phyloP scores from a whole-genome alignment of 129 eudicot genomes.

The Mikania micrantha region DNA sequence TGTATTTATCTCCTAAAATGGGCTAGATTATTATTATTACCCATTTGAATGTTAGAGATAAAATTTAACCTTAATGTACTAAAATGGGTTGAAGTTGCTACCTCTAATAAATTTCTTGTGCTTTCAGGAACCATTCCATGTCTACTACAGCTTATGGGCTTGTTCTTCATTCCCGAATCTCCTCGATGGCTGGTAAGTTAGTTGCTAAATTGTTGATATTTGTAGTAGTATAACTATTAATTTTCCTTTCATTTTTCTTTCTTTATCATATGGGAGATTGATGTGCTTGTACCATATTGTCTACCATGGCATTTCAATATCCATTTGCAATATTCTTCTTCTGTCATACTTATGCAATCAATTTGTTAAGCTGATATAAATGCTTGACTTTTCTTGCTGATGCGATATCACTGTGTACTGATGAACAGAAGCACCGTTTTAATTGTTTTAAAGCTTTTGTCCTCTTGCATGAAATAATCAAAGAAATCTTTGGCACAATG shows the following conservation, averaged over 20 bases:
- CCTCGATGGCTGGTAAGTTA: slow-evolving; percentile 90
- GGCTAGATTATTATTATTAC: too few relatives aligned
- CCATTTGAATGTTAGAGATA: too few relatives aligned
- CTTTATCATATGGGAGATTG: background rate
- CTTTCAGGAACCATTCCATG: slow-evolving; percentile 67
- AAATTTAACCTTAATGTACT: background rate
- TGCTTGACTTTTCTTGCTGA: background rate
- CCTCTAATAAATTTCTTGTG: background rate
- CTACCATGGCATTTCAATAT: background rate
- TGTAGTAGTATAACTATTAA: background rate
- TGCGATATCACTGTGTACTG: background rate
- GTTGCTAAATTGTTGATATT: background rate
- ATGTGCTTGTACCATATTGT: too few relatives aligned
- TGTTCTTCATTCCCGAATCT: slow-evolving; percentile 80
- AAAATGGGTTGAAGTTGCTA: background rate
- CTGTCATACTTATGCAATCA: background rate
- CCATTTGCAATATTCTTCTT: background rate
- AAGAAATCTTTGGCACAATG: background rate
- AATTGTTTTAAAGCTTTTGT: background rate
- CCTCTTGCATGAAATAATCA: background rate
- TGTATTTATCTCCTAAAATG: too few relatives aligned
- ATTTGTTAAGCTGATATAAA: background rate
- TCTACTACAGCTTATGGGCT: slow-evolving; percentile 51
- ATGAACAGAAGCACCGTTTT: background rate
- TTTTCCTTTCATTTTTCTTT: background rate